Conservation (phyloP, 768 basidiomycete genomes). For the Neoboletus brunneissimus region DNA sequence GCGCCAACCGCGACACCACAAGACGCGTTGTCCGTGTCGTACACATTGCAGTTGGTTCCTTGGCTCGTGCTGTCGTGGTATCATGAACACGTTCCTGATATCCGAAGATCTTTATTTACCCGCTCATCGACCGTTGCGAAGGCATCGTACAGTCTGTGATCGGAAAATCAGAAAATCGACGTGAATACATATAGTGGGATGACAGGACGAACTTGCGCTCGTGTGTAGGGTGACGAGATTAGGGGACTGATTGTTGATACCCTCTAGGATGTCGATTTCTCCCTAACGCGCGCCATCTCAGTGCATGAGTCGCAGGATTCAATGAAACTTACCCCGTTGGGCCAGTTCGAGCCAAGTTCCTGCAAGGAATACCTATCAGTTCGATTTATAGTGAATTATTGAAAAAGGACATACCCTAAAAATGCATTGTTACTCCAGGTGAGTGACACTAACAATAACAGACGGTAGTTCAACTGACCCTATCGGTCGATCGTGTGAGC, state of each 20-base stretch:
- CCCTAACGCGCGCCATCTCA: slow-evolving; percentile 16
- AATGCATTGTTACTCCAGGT: background rate
- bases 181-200: background rate
- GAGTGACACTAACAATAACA: background rate
- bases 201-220: slow-evolving; percentile 15
- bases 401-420: slow-evolving; percentile 18
- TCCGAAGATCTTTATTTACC: slow-evolving; percentile 25
- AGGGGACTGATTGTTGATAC: slow-evolving; percentile 30
- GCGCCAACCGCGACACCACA: slow-evolving; percentile 32
- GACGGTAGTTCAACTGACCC: slow-evolving; percentile 13
- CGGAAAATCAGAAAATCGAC: background rate
- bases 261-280: slow-evolving; percentile 36
- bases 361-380: background rate
- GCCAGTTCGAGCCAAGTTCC: slow-evolving; percentile 31
- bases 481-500: background rate
- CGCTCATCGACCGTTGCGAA: slow-evolving; percentile 25
- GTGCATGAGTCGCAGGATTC: background rate
- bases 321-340: slow-evolving; percentile 7
- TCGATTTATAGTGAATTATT: background rate
- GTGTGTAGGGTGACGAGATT: slow-evolving; percentile 33
- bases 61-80: slow-evolving; percentile 14
- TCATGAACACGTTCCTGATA: background rate
- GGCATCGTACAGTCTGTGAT: slow-evolving; percentile 36
- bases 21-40: slow-evolving; percentile 27
- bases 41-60: slow-evolving; percentile 31